A percentile compares a stretch with the other conserved stretches of the same genome.
Conservation (phyloP, 1,284 basidiomycete species). For the Caloboletus inedulis region DNA sequence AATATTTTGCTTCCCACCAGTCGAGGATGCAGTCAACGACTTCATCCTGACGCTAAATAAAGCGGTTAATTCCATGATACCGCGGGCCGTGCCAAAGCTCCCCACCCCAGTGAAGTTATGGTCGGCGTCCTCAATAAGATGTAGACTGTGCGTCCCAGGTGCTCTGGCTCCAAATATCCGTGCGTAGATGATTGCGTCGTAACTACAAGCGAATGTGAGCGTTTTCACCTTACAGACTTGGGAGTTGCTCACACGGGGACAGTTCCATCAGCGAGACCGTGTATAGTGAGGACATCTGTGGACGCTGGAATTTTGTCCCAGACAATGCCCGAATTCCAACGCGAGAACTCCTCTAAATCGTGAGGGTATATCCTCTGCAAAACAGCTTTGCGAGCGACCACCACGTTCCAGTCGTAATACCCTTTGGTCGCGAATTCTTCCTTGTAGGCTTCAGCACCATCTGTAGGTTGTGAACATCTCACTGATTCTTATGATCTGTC, state of each 20-base stretch:
- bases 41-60: constrained; percentile 49
- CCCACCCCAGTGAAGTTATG: constrained; percentile 67
- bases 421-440: constrained; percentile 52
- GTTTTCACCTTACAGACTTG: background rate
- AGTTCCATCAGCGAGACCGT: constrained; percentile 60
- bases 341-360: constrained; percentile 57
- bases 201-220: constrained; percentile 39
- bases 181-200: constrained; percentile 68
- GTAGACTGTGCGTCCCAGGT: constrained; percentile 65
- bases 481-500: background rate
- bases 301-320: constrained; percentile 59
- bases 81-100: background rate
- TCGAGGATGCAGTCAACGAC: constrained; percentile 58
- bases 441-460: constrained; percentile 40
- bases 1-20: constrained; percentile 52
- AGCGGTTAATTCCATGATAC: constrained; percentile 1
- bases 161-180: constrained; percentile 51
- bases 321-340: constrained; percentile 60
- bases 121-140: constrained; percentile 65
- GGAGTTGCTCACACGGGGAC: constrained; percentile 59
- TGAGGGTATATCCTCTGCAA: constrained; percentile 50
- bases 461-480: constrained; percentile 14
- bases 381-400: constrained; percentile 58
- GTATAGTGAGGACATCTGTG: constrained; percentile 64
- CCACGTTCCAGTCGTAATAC: constrained; percentile 54